phyloP scores from a whole-genome alignment of 306 rosid species.

The Dicorynia guianensis region DNA sequence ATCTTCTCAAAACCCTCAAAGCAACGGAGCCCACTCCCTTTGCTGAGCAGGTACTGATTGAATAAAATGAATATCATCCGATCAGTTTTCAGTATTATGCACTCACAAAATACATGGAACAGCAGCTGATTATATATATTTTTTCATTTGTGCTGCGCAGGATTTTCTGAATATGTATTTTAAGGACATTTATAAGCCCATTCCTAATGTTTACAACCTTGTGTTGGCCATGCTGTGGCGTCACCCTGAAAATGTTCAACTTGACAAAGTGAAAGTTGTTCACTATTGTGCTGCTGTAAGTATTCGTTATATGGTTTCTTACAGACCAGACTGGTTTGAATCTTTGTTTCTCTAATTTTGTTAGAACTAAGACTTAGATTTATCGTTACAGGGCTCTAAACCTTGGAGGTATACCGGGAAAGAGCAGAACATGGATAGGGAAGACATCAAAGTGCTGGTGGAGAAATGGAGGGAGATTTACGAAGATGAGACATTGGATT shows the following conservation, averaged over 20 bases:
- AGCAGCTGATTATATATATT: background rate
- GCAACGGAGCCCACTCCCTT: conserved; percentile 64
- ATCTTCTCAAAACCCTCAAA: conserved; percentile 55
- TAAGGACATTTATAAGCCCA: conserved; percentile 62
- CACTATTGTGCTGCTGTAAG: conserved; percentile 89
- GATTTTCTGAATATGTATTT: conserved; percentile 78
- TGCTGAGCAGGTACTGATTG: conserved; percentile 73
- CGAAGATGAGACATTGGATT: conserved; percentile 72
- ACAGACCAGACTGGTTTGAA: too few species aligned
- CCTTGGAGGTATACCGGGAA: conserved; percentile 90
- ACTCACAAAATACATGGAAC: too few species aligned
- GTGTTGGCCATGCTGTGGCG: conserved; percentile 88
- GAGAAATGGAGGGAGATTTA: conserved; percentile 83
- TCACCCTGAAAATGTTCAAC: conserved; percentile 73
- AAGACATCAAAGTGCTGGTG: conserved; percentile 76
- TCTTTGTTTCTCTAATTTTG: too few species aligned
- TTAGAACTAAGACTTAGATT: too few species aligned
- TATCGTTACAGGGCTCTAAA: conserved; percentile 69
- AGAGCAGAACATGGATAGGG: conserved; percentile 82
- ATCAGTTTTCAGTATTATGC: too few species aligned
- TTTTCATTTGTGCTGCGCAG: conserved; percentile 31
- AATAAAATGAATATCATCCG: too few species aligned
- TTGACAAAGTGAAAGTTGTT: conserved; percentile 71
- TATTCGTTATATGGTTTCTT: background rate
- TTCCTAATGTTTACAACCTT: conserved; percentile 70